Percentiles rank a stretch among this genome's conserved stretches.
Evolutionary conservation across 345 rosid species (phyloP).

Genomic region (Sisymbrium irio): DNA sequence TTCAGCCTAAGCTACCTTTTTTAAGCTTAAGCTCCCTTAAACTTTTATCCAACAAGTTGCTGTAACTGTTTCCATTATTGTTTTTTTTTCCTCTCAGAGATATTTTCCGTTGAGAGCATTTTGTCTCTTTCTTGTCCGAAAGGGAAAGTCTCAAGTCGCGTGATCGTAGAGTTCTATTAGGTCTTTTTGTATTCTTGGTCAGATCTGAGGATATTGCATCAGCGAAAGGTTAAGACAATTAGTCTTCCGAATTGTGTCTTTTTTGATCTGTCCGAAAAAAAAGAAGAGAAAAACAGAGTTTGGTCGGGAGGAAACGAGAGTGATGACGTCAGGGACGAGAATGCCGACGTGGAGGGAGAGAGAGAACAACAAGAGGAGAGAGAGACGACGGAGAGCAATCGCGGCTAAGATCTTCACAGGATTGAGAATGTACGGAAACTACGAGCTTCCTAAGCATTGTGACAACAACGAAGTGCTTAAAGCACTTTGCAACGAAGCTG

Average conservation of each 20-base stretch:
- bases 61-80: background rate
- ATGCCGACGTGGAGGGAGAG: constrained; percentile 86
- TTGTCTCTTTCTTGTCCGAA: background rate
- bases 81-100: too few relatives aligned
- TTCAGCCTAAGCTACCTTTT: background rate
- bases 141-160: background rate
- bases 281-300: background rate
- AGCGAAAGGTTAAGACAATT: background rate
- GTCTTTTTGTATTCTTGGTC: background rate
- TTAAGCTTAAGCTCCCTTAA: background rate
- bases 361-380: constrained; percentile 87
- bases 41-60: constrained; percentile 11
- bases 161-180: background rate
- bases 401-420: constrained; percentile 88
- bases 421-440: constrained; percentile 76
- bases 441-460: constrained; percentile 88
- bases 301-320: background rate
- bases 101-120: background rate
- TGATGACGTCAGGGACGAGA: constrained; percentile 75
- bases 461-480: constrained; percentile 91
- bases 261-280: constrained; percentile 7
- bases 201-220: constrained; percentile 16
- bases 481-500: constrained; percentile 84
- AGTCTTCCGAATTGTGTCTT: constrained; percentile 13
- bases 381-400: constrained; percentile 79